Conservation (phyloP, 2,329 filamentous ascomycete species). For the Cryphonectria naterciae region DNA sequence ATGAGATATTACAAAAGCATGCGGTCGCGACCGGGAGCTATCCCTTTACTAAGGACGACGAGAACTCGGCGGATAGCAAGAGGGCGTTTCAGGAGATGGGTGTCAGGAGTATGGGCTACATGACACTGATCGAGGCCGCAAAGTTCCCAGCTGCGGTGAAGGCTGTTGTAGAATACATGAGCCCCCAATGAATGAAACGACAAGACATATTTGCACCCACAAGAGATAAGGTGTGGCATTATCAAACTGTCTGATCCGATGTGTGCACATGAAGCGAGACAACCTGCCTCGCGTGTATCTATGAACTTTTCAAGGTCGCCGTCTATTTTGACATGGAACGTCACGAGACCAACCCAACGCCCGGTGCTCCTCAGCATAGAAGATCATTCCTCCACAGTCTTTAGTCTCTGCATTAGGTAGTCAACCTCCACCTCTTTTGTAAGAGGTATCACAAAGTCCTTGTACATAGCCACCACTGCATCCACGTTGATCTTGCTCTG, state of each 20-base stretch:
- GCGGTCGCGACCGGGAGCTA: slow-evolving; percentile 72
- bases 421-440: slow-evolving; percentile 99
- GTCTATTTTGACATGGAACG: background rate
- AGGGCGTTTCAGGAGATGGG: slow-evolving; percentile 93
- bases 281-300: background rate
- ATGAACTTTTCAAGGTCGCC: background rate
- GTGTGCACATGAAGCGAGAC: background rate
- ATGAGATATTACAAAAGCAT: slow-evolving; percentile 83
- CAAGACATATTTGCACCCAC: background rate
- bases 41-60: slow-evolving; percentile 79
- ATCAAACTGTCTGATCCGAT: background rate
- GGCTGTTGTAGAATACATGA: slow-evolving; percentile 75
- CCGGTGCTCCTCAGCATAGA: background rate
- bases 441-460: slow-evolving; percentile 90
- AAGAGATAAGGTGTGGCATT: background rate
- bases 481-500: slow-evolving; percentile 87
- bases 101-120: slow-evolving; percentile 78
- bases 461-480: slow-evolving; percentile 88
- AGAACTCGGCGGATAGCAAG: slow-evolving; percentile 86
- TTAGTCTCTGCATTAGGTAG: slow-evolving; percentile 92
- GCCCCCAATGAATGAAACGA: slow-evolving; percentile 46
- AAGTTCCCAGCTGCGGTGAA: slow-evolving; percentile 79
- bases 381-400: slow-evolving; percentile 38
- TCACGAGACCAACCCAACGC: background rate
- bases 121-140: slow-evolving; percentile 82